These are phyloP conservation scores for Cladosporium velox DNA, from an alignment of 2,329 filamentous ascomycete species.

Conservation along the genomic window DNA sequence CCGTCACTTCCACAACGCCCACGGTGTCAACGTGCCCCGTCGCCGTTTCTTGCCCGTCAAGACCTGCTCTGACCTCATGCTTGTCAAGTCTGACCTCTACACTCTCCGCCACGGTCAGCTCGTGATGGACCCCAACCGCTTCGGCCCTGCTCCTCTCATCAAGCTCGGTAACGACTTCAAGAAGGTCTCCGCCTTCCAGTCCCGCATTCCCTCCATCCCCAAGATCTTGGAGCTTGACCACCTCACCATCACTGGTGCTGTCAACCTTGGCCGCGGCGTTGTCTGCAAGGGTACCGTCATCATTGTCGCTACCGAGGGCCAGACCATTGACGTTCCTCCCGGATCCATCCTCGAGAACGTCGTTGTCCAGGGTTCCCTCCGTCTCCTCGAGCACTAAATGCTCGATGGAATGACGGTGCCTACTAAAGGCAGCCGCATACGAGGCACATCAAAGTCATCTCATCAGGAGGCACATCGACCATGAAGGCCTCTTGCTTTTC, in stretches of 20 bases:
- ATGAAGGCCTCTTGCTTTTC: slow-evolving; percentile 1
- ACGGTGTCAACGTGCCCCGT: slow-evolving; percentile 97
- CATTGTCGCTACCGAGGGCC: slow-evolving; percentile 95
- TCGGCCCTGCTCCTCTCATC: slow-evolving; percentile 95
- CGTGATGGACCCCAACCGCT: slow-evolving; percentile 93
- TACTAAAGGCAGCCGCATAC: background rate
- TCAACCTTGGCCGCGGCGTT: slow-evolving; percentile 94
- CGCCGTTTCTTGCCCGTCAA: slow-evolving; percentile 99
- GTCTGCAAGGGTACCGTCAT: slow-evolving; percentile 98
- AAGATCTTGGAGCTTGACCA: slow-evolving; percentile 92
- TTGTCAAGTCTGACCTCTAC: slow-evolving; percentile 99
- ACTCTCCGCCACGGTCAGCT: slow-evolving; percentile 98
- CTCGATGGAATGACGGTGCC: background rate
- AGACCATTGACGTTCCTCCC: slow-evolving; percentile 95
- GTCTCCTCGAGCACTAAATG: slow-evolving; percentile 65
- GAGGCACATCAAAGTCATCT: background rate
- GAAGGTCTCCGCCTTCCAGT: slow-evolving; percentile 97
- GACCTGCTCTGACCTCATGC: slow-evolving; percentile 98
- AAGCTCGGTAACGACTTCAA: slow-evolving; percentile 99
- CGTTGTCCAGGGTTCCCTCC: slow-evolving; percentile 94
- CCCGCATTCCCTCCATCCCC: slow-evolving; percentile 82
- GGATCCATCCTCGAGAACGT: slow-evolving; percentile 98
- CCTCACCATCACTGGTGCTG: slow-evolving; percentile 94
- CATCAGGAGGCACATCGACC: background rate
- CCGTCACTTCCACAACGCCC: slow-evolving; percentile 96